These are phyloP conservation scores for Arxiozyma bovina DNA, from an alignment of 1,139 yeast species.

Conservation along the genomic window DNA sequence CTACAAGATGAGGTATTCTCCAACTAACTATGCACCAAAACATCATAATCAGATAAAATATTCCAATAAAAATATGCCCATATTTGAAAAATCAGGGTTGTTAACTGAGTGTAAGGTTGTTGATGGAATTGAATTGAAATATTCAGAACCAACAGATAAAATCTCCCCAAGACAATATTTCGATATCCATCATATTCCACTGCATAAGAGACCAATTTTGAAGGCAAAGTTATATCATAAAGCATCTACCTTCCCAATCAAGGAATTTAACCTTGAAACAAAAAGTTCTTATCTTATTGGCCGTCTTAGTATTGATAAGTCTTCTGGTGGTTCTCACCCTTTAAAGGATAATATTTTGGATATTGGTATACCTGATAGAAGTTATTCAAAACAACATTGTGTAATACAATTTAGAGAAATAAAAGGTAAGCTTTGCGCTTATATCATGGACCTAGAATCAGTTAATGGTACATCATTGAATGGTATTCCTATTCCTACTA, in stretches of 20 bases:
- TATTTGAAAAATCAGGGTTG: conserved; percentile 40
- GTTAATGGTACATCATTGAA: conserved; percentile 48
- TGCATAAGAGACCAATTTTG: conserved; percentile 23
- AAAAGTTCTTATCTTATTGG: conserved; percentile 39
- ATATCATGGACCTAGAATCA: conserved; percentile 45
- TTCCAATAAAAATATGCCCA: conserved; percentile 13
- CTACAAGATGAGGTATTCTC: background rate
- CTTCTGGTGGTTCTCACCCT: background rate
- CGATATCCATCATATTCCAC: conserved; percentile 22
- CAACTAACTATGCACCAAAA: background rate
- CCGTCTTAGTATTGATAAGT: conserved; percentile 19
- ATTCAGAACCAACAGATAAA: conserved; percentile 39
- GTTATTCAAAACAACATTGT: conserved; percentile 48
- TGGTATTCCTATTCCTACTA: conserved; percentile 37
- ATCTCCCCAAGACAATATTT: conserved; percentile 28
- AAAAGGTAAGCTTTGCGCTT: conserved; percentile 30
- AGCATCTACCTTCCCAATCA: conserved; percentile 14
- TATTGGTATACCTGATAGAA: conserved; percentile 36
- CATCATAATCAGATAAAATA: background rate
- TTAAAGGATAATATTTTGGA: conserved; percentile 27
- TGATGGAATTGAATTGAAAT: conserved; percentile 34
- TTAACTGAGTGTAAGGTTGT: conserved; percentile 30
- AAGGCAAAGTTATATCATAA: conserved; percentile 19
- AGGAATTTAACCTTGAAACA: conserved; percentile 28
- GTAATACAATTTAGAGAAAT: conserved; percentile 42